Base-by-base conservation (phyloP, 805 yeast species). In the Starmerella vaccinii region DNA sequence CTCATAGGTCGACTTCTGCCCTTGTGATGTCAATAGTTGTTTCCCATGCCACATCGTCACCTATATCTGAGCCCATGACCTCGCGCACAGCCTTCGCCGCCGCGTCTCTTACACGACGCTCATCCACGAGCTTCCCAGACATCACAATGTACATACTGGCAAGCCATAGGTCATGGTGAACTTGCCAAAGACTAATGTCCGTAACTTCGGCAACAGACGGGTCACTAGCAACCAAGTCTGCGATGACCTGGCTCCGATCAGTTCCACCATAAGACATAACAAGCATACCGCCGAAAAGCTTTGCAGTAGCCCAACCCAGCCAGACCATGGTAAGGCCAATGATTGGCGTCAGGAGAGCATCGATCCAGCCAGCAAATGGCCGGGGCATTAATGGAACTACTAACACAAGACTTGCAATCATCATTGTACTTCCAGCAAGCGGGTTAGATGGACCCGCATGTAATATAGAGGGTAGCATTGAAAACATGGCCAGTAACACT, bases 211-310 rank as follows among this genome's bases (percentile, higher is more conserved):
- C 52, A 16, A 71, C 69, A 19, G 54, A 46, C 4, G 61, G 55
- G 43, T 63, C 65, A 19, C 45, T 47, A 16, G 51, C 30, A 8
- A 71, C 52, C 19, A 53, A 54, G 13, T 47, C 42, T 21, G 54
- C 55, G 46, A 69, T 62, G 29, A 53, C 59, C 4, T 51, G 58
- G 42, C 65, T 63, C 22, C 56, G 57, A 53, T 68, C 68, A 6
- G 62, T 62, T 9, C 74, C 71, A 18, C 66, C 64, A 57, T 68
- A 70, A 12, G 71, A 66, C 71, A 71, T 64, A 46, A 71, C 66
- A 46, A 71, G 66, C 72, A 71, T 71, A 34, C 72, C 68, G 2
- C 72, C 72, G 27, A 69, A 61, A 19, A 67, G 60, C 47, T 70
- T 64, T 4, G 72, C 64, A 8, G 70, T 58, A 50, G 59, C 55